Evolutionary conservation across 1,284 basidiomycete genomes (phyloP), one percentile per base, ranked within the genome.

Genomic region (Fomitopsis betulina): DNA sequence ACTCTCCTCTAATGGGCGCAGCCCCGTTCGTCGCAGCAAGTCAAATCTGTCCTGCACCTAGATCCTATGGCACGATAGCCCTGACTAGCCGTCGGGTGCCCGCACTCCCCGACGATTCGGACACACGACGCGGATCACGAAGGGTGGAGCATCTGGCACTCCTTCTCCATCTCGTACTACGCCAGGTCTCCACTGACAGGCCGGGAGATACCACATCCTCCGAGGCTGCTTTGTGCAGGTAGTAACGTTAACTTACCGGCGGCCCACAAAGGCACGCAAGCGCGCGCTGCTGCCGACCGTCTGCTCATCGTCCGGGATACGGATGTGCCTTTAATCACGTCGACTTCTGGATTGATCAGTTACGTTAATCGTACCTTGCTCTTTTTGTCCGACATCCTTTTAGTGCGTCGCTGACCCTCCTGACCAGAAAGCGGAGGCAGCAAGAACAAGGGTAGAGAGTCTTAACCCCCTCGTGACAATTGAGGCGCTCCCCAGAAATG

Each of bases 381-480:
- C 33, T 19, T 51, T 19, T 33, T 3, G 19, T 51, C n/a, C 32
- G 32, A 40, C n/a, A 37, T 23, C 30, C 38, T 73, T 71, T 61
- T 72, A 73, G 70, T 15, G 62, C 56, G 73, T 65, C 60, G 27
- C 60, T 63, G 45, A 64, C 55, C n/a, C 35, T 55, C 13, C 27
- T 55, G 13, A 62, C 58, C 61, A 97, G 94, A 83, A 91, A 68
- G 90, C 94, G 27, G 84, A 90, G 61, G 92, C 86, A 43, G 94
- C 94, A 27, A 89, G 89, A 70, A 75, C 85, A 15, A 85, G 93
- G 66, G 89, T 99, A 58, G 87, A 92, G 70, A 88, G 86, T 57
- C 80, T 99, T 47, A 99, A 99, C 70, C 95, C 96, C 39, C 86
- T 96, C 51, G 96, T 99, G 62, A 79, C 81, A 42, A 83, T 99